Evolutionary conservation across 768 basidiomycete genomes (phyloP).

Genomic region (Imleria badia): DNA sequence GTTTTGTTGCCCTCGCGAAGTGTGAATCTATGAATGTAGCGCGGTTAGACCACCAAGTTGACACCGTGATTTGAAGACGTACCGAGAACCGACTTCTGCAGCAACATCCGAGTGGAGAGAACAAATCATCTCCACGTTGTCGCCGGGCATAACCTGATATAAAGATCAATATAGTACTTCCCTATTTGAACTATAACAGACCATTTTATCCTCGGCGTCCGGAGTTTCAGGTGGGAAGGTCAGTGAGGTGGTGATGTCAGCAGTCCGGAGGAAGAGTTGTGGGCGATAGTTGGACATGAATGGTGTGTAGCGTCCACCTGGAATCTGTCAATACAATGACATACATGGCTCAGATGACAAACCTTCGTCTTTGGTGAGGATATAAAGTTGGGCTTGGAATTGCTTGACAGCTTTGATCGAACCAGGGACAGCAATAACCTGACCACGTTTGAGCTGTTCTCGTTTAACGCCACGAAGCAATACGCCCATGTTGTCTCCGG

Average conservation of each 20-base stretch:
- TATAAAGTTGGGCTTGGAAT: conserved; percentile 92
- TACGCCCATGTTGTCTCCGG: conserved; percentile 99
- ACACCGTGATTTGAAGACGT: conserved; percentile 9
- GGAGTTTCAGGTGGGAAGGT: conserved; percentile 85
- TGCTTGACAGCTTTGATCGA: conserved; percentile 93
- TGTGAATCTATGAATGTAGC: conserved; percentile 57
- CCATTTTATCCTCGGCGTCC: conserved; percentile 87
- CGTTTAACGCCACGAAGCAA: conserved; percentile 96
- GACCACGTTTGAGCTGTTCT: conserved; percentile 92
- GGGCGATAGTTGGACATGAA: conserved; percentile 95
- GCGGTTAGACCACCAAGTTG: not conserved
- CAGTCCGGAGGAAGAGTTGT: conserved; percentile 93
- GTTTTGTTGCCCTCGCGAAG: conserved; percentile 95
- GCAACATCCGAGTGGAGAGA: conserved; percentile 83
- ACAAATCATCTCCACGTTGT: conserved; percentile 93
- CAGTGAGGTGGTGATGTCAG: conserved; percentile 84
- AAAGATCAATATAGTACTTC: not conserved
- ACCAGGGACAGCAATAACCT: conserved; percentile 86
- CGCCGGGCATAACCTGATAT: conserved; percentile 89
- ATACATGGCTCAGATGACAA: conserved; percentile 48
- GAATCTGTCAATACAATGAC: conserved; percentile 16
- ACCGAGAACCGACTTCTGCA: conserved; percentile 83
- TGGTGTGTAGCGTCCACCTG: conserved; percentile 79
- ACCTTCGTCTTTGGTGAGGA: conserved; percentile 40
- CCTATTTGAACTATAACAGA: conserved; percentile 26